These are phyloP conservation scores for Ramaria rubella DNA, from an alignment of 768 basidiomycete genomes.

Conservation along the genomic window DNA sequence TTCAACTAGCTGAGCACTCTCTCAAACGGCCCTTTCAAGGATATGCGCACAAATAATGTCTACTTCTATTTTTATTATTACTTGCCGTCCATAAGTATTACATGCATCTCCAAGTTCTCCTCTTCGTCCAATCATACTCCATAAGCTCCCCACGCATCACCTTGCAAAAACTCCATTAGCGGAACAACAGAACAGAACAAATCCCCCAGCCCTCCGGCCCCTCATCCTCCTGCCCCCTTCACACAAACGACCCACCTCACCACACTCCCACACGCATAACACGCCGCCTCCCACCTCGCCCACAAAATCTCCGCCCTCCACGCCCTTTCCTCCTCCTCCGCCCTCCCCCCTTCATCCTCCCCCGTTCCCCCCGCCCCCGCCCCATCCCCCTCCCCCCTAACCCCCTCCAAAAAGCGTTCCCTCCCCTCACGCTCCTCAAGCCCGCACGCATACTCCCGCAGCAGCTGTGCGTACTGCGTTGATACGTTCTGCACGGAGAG, in stretches of 20 bases:
- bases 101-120: no score
- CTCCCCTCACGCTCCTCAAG: background rate
- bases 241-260: background rate
- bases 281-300: constrained; percentile 1
- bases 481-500: constrained; percentile 1
- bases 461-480: background rate
- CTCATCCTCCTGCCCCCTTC: background rate
- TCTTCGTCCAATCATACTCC: no score
- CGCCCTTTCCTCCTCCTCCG: background rate
- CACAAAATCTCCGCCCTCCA: background rate
- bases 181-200: background rate
- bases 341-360: background rate
- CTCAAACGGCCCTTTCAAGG: no score
- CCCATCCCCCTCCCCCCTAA: background rate
- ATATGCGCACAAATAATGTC: no score
- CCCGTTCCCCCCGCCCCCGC: background rate
- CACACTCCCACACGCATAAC: background rate
- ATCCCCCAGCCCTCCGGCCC: background rate
- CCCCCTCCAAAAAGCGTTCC: background rate
- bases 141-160: no score
- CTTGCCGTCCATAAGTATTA: no score
- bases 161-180: background rate
- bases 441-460: background rate
- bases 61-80: no score
- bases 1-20: no score